Base-by-base conservation (phyloP, 1,139 yeast species). In the Protomyces pachydermus region DNA sequence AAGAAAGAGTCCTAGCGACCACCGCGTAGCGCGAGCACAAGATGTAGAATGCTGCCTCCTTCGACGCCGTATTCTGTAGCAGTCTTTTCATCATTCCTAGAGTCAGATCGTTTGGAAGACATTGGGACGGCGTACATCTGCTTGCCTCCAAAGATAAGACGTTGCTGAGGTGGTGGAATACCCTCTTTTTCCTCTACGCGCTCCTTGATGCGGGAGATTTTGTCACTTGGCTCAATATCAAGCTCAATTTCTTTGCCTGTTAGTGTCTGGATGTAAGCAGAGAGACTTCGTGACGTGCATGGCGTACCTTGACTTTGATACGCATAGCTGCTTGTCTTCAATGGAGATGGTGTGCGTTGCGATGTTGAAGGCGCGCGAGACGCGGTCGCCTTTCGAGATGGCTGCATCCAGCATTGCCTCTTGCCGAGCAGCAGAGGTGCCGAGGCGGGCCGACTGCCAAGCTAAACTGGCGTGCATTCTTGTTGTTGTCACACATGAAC, bases 151-250 rank as follows among this genome's bases (percentile, higher is more conserved):
- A 84, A 91, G 72, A 93, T 87, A 69, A 93, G 82, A 70, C 97
- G 82, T 75, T 93, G 98, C 76, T 93, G 98, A 38, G 90, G 85
- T 23, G 98, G 98, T 3, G 98, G 97, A 66, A 93, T 93, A 3
- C 98, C 98, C 75, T 93, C 98, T 73, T 91, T 89, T 73, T 93
- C 97, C 75, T 93, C 98, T 79, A 93, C 85, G 75, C 88, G 83
- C 75, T 93, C 98, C 77, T 93, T 93, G 77, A 93, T 85, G 62
- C 89, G 84, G 69, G 86, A 83, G 67, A 91, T 84, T 73, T 81
- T 84, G 72, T 90, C 96, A 9, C 82, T 75, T 58, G 90, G 85
- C 71, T 88, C 93, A 60, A 90, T 84, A 70, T 87, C 91, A 65
- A 90, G 84, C 67, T 88, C 84, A 73, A 89, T 89, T 83, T 84